Evolutionary conservation across 257 asterid species (phyloP), one percentile per base, ranked within the genome.

Genomic region (Fraxinus cuspidata): DNA sequence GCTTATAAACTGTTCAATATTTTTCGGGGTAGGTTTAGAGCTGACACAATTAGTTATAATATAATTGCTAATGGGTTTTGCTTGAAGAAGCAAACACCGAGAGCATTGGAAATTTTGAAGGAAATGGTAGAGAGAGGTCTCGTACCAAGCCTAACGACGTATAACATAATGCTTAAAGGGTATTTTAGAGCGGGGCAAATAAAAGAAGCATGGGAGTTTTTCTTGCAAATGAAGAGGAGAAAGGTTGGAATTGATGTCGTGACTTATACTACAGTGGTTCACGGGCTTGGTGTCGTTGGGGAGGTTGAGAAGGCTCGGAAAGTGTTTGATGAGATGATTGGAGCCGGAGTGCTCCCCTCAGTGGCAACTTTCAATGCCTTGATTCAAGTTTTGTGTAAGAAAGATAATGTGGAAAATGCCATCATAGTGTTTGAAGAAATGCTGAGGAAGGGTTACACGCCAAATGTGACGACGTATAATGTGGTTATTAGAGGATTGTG

Each of bases 321-420:
- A 79, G 84, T 93, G 82, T 90, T 96, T 60, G 77, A 79, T 78
- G 97, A 92, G 79, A 93, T 96, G 98, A 71, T 87, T 73, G 91
- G 88, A 56, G 91, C 88, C n/a, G 99, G 99, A 18, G 89, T 96
- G 66, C 91, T 96, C 72, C 99, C 99, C 2, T 90, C 98, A 0
- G 83, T 93, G n/a, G 92, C 94, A 7, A 93, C 99, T 68, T 96
- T 88, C 81, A 91, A 90, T 81, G 94, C 98, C 56, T 21, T 96
- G 77, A 89, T 96, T 81, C 97, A 93, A 84, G 94, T 92, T 67
- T 74, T 96, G 79, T 95, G 99, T 82, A 93, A 95, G 90, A 93
- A 93, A 79, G 97, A 92, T 77, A 78, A 81, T 47, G 88, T 93
- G 64, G 98, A 90, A 81, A 93, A 89, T 82, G 97, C 99, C 47